Evolutionary conservation across 2,329 filamentous ascomycete genomes (phyloP).

Genomic region (Cordyceps fumosorosea): DNA sequence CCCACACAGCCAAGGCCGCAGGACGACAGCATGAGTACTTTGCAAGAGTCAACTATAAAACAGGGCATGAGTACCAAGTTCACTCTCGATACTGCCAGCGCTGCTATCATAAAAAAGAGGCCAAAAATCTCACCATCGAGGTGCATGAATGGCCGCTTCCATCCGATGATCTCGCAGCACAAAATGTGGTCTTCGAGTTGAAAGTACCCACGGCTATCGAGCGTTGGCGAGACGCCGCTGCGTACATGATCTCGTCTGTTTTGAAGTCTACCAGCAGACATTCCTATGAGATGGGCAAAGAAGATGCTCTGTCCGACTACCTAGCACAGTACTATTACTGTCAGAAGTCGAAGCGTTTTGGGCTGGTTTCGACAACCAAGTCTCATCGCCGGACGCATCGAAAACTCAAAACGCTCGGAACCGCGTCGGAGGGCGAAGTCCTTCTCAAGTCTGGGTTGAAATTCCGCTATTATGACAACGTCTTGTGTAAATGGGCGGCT

Average conservation of each 20-base stretch:
- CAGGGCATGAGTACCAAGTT: neutral
- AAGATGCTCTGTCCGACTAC: neutral
- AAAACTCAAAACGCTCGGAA: neutral
- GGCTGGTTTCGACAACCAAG: conserved; percentile 7
- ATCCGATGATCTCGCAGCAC: neutral
- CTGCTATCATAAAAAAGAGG: neutral
- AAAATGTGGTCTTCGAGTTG: conserved; percentile 3
- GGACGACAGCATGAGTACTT: neutral
- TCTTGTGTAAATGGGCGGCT: neutral
- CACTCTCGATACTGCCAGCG: neutral
- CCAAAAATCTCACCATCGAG: neutral
- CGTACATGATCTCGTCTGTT: neutral
- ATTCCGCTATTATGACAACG: neutral
- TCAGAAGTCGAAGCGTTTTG: neutral
- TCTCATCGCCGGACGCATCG: neutral
- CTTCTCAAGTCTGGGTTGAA: neutral
- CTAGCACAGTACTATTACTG: neutral
- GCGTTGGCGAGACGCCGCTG: neutral
- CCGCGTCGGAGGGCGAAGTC: neutral
- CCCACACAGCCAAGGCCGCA: neutral
- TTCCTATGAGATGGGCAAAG: neutral
- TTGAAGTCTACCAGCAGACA: neutral
- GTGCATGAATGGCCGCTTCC: conserved; percentile 10
- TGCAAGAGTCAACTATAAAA: neutral
- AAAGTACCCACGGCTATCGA: neutral